A percentile compares a stretch with the other conserved stretches of the same genome.
Evolutionary conservation across 805 yeast genomes (phyloP).

Genomic region (Wickerhamomyces mucosus): DNA sequence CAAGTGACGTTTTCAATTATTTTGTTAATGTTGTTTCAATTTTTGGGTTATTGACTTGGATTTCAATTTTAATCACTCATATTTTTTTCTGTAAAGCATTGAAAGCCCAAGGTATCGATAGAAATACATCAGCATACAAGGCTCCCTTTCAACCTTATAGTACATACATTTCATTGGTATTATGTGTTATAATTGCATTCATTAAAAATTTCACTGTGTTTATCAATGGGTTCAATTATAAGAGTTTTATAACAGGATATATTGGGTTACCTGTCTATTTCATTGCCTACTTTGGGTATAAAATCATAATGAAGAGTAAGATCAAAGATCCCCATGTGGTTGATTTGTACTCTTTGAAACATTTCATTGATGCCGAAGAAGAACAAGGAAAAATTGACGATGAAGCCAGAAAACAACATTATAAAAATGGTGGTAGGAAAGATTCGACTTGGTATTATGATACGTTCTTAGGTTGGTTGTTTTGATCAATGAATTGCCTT

Average conservation of each 20-base stretch:
- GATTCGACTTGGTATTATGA: constrained; percentile 39
- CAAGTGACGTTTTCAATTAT: constrained; percentile 59
- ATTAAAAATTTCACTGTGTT: constrained; percentile 69
- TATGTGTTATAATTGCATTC: constrained; percentile 46
- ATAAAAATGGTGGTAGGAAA: constrained; percentile 19
- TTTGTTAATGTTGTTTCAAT: constrained; percentile 63
- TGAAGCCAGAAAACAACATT: constrained; percentile 15
- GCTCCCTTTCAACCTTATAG: constrained; percentile 58
- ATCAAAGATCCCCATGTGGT: constrained; percentile 44
- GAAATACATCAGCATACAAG: constrained; percentile 66
- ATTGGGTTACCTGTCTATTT: constrained; percentile 48
- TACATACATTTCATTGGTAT: constrained; percentile 53
- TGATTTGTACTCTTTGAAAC: constrained; percentile 47
- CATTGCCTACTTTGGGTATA: constrained; percentile 48
- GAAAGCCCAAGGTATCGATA: constrained; percentile 49
- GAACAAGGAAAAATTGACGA: constrained; percentile 19
- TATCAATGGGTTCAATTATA: constrained; percentile 49
- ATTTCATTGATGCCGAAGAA: constrained; percentile 26
- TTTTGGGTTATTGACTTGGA: constrained; percentile 69
- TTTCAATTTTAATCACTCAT: constrained; percentile 55
- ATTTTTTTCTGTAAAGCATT: constrained; percentile 62
- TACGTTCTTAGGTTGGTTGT: constrained; percentile 39
- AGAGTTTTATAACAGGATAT: constrained; percentile 68
- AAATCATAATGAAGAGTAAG: constrained; percentile 42
- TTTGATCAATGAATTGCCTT: constrained; percentile 18